Base-by-base conservation (phyloP, 352 stramenopile species). In the Globisporangium yorkense region DNA sequence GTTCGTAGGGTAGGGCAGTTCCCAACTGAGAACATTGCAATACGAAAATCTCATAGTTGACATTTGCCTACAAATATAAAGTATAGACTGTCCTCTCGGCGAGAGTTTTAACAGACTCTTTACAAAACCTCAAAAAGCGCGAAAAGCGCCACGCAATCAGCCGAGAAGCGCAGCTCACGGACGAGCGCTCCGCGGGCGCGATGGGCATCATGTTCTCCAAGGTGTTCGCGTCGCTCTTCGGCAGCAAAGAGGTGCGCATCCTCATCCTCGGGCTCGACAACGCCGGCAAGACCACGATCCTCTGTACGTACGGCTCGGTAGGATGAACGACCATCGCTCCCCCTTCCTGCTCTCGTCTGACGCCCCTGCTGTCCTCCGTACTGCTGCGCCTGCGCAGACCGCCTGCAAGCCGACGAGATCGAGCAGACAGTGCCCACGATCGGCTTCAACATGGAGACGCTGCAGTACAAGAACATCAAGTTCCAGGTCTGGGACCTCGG, bases 401-500 rank as follows among this genome's bases (percentile, higher is more conserved):
- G 80, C 31, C 62, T 95, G 33, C 79, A 94, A 54, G 75, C 79
- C 5, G 92, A 97, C 55, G 97, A 99, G 72, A 97, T 98, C 54
- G 97, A 99, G 51, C 91, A 98, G 72, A 99, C 97, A 0, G 97
- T 99, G 61, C 97, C 97, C 6, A 99, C 97, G 5, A 99, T 99
- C 72, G 97, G 92, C 16, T 99, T 99, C 72, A 97, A 97, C 58
- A 89, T 97, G 69, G 91, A 97, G 72, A 95, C 85, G 48, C 72
- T 97, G 50, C 80, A 94, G 71, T 93, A 95, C 70, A 94, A 94
- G 63, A 96, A 96, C 57, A 92, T 96, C 56, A 93, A 98, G 79
- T 98, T 98, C 83, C 89, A 99, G 87, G 97, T 99, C 44, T 99
- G 98, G 98, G 98, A 99, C 79, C 73, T 99, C 41, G 97, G 98